Base-by-base conservation (phyloP, 768 basidiomycete species). In the Leccinum barrowsii region DNA sequence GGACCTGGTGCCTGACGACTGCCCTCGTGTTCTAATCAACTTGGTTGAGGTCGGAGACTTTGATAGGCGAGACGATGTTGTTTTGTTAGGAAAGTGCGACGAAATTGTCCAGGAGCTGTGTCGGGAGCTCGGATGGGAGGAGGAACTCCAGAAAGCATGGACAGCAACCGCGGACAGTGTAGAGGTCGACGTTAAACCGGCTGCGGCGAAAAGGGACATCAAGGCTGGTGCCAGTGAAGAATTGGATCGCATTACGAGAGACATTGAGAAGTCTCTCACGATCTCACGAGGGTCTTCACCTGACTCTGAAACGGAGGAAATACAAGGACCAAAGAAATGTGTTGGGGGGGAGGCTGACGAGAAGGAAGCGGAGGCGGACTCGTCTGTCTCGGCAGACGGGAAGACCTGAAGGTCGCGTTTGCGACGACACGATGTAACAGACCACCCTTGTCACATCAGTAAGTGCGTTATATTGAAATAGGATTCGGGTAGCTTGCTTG, bases 21-120 rank as follows among this genome's bases (percentile, higher is more conserved):
- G 87, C 64, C 92, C 90, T 3, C 87, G 95, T 2, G 80, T 96
- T n/a, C 80, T 98, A 30, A 86, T 98, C 73, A 97, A 97, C 70
- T 78, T 93, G 47, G 93, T 96, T 59, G 72, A 72, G 2, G 95
- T 92, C 2, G 93, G 94, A 1, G 75, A 84, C 65, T 79, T 90
- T 52, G 78, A 85, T 2, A 73, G 76, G 32, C 64, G 77, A 15
- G 79, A 85, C 55, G 89, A 91, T 64, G 75, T 89, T 3, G 73
- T 89, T 44, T 70, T 85, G 2, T 77, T 92, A 5, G 86, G 86
- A 12, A 82, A 85, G 64, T 90, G 90, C 62, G 91, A 93, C 71
- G 81, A 84, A 2, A 76, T 85, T 47, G 80, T 92, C 11, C 73
- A 75, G 37, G 73, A 84, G 54, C 75, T 94, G 17, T 86, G 83